Conservation (phyloP, 73 alveolate genomes). For the Breviolum minutum region DNA sequence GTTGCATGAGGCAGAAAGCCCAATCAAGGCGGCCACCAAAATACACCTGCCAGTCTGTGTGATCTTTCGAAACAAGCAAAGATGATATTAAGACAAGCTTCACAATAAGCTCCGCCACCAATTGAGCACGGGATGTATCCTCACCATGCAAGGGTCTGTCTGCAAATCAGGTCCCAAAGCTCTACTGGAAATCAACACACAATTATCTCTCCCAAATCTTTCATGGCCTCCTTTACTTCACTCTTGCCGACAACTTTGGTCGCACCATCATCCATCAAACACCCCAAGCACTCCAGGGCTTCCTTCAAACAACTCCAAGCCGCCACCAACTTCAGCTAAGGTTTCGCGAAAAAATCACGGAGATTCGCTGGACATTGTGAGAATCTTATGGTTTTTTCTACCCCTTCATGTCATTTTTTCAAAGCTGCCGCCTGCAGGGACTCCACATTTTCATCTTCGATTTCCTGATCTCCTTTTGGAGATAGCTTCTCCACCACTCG, state of each 20-base stretch:
- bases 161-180: neutral
- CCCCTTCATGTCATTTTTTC: too few relatives aligned
- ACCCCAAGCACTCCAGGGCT: constrained; percentile 82
- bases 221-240: neutral
- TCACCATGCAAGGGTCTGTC: neutral
- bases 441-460: constrained; percentile 74
- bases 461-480: constrained; percentile 28
- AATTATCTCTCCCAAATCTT: neutral
- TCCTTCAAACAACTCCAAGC: neutral
- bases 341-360: neutral
- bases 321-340: neutral
- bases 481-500: constrained; percentile 86
- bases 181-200: neutral
- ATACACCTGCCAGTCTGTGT: too few relatives aligned
- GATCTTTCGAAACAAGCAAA: too few relatives aligned
- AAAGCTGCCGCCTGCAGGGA: constrained; percentile 28
- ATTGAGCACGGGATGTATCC: constrained; percentile 46
- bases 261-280: constrained; percentile 44
- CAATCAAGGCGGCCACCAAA: too few relatives aligned
- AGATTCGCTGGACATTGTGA: neutral
- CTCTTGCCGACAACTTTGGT: constrained; percentile 11
- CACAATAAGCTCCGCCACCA: constrained; percentile 84
- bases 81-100: neutral
- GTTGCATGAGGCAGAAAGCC: too few relatives aligned
- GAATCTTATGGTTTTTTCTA: too few relatives aligned